Evolutionary conservation across 495 filamentous ascomycete genomes (phyloP), one percentile per base, ranked within the genome.

Genomic region (Penicillium malachiteum): DNA sequence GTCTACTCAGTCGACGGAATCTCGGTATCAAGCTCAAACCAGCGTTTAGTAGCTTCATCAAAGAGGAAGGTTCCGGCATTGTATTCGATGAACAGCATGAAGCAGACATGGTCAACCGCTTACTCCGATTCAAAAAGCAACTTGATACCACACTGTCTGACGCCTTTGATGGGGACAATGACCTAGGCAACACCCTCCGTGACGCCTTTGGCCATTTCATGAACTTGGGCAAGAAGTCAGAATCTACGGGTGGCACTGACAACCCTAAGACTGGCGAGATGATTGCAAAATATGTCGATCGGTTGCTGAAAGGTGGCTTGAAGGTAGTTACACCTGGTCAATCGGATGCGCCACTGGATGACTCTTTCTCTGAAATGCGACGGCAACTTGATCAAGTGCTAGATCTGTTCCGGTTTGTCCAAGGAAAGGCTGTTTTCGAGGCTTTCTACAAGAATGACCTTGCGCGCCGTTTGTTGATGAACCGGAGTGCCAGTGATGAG

Each of bases 381-480:
- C 82, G 87, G 45, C 94, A 96, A 66, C 78, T 99, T 31, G 94
- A 97, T 57, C 85, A 92, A 65, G 91, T 87, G 10, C 77, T 99
- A 3, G 92, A 97, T 59, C 79, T 99, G 7, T 99, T 99, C 78
- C 84, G 94, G 5, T 97, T 97, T 69, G 90, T 99, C 54, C 87
- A 97, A 65, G 94, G 95, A 18, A 99, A 97, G 68, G 92, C 92
- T 39, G 91, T 96, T 0, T 99, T 99, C 62, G 94, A 97, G 63
- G 94, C 92, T 5, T 97, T 99, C 64, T 99, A 99, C 79, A 97
- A 97, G 78, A 94, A 90, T 55, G 93, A 96, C 64, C 84, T 99
- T 45, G 92, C 95, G 2, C 82, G 90, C 7, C 83, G 94, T 30
- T 76, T 99, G 18, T 77, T 99, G 39, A 89, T 97, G 87, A 87